Percentiles rank a stretch among this genome's conserved stretches.
These are phyloP conservation scores for Elsinoe perseae DNA, from an alignment of 2,329 filamentous ascomycete species.

Conservation along the genomic window DNA sequence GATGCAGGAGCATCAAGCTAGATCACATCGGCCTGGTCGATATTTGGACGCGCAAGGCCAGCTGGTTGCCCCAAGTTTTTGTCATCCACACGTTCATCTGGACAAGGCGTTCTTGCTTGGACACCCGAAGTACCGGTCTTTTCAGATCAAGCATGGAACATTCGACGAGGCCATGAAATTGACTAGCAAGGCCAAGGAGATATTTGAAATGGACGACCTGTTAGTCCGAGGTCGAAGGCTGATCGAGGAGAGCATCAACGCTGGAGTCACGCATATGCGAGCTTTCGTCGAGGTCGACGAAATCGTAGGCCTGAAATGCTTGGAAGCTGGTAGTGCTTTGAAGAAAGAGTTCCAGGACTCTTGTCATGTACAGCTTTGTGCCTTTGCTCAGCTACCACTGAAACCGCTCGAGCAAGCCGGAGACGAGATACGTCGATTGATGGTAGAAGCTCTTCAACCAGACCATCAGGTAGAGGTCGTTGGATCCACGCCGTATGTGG, in stretches of 20 bases:
- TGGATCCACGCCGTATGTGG: constrained; percentile 64
- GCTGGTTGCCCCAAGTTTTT: constrained; percentile 50
- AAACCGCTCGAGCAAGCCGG: constrained; percentile 45
- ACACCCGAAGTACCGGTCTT: constrained; percentile 51
- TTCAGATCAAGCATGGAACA: constrained; percentile 52
- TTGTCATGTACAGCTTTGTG: constrained; percentile 58
- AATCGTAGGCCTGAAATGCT: constrained; percentile 50
- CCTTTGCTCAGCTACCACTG: constrained; percentile 63
- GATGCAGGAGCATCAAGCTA: not conserved
- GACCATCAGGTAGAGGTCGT: constrained; percentile 48
- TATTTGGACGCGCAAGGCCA: constrained; percentile 35
- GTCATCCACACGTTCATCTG: constrained; percentile 66
- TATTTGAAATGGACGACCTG: constrained; percentile 57
- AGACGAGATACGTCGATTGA: constrained; percentile 44
- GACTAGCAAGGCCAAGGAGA: constrained; percentile 53
- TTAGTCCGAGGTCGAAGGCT: constrained; percentile 55
- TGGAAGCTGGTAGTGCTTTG: constrained; percentile 51
- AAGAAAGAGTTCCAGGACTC: constrained; percentile 44
- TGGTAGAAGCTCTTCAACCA: constrained; percentile 39
- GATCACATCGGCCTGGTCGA: constrained; percentile 6
- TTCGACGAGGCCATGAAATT: constrained; percentile 58
- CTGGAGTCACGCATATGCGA: constrained; percentile 61
- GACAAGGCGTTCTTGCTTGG: constrained; percentile 58
- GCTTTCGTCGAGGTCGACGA: constrained; percentile 65
- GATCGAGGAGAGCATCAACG: constrained; percentile 54